These are phyloP conservation scores for Lobosporangium transversale DNA, from an alignment of 192 early-diverging fungal species.

Conservation along the genomic window DNA sequence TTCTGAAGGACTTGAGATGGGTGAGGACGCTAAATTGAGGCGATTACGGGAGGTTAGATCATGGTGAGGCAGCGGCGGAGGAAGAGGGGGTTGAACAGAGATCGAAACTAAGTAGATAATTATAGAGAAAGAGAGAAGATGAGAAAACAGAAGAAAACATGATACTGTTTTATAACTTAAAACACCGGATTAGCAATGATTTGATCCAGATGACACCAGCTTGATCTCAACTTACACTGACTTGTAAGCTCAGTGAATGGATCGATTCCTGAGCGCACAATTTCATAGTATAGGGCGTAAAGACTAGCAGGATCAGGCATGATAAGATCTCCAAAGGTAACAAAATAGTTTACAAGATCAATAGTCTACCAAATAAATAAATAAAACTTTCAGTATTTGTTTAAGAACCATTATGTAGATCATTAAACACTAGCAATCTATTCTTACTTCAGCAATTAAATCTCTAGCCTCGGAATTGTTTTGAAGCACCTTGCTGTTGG, in stretches of 20 bases:
- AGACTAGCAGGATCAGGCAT: conserved; percentile 60
- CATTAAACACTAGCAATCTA: too few relatives aligned
- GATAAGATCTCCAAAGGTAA: conserved; percentile 60
- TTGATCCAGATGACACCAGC: neutral
- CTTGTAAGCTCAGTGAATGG: conserved; percentile 34
- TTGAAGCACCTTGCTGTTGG: conserved; percentile 52
- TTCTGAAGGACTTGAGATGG: conserved; percentile 16
- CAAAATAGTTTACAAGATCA: conserved; percentile 59
- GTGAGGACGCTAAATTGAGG: conserved; percentile 29
- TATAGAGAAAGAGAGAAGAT: neutral
- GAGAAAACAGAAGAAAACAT: neutral
- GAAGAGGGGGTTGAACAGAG: conserved; percentile 24
- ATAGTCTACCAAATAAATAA: conserved; percentile 26
- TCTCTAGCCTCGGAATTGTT: conserved; percentile 30
- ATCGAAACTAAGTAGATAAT: conserved; percentile 21
- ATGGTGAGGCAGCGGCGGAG: conserved; percentile 42
- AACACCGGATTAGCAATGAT: neutral
- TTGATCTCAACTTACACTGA: conserved; percentile 41
- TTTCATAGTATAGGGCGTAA: conserved; percentile 65
- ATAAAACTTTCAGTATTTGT: too few relatives aligned
- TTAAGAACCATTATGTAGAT: too few relatives aligned
- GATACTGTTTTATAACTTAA: neutral
- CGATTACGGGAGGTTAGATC: conserved; percentile 46
- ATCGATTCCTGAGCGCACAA: conserved; percentile 56
- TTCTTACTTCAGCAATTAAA: conserved; percentile 54